Percentiles rank a stretch among this genome's conserved stretches.
phyloP scores from a whole-genome alignment of 1,284 basidiomycete species.

The Sanghuangporus sanghuang region DNA sequence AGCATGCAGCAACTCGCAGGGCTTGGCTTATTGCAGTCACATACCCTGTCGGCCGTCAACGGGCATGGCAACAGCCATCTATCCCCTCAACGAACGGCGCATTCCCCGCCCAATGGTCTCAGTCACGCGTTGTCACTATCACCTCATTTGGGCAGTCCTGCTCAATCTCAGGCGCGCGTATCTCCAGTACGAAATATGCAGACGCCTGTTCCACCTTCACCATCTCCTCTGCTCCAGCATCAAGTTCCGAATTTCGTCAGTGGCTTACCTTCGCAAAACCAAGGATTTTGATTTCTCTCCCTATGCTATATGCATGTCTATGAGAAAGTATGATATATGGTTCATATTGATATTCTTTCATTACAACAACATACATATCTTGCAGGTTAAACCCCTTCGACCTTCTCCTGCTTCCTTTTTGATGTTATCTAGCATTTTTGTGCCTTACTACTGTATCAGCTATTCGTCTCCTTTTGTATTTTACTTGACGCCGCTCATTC shows the following conservation, averaged over 20 bases:
- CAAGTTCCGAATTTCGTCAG: slow-evolving; percentile 13
- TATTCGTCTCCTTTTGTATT: not conserved
- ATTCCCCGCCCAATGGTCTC: slow-evolving; percentile 8
- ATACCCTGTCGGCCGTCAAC: slow-evolving; percentile 3
- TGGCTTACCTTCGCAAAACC: slow-evolving; percentile 11
- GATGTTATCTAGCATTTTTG: not conserved
- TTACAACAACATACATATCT: not conserved
- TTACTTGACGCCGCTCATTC: not conserved
- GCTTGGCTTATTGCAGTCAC: slow-evolving; percentile 3
- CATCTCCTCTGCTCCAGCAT: slow-evolving; percentile 17
- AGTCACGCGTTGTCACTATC: slow-evolving; percentile 11
- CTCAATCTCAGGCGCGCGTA: slow-evolving; percentile 11
- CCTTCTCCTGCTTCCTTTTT: not conserved
- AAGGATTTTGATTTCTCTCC: slow-evolving; percentile 8
- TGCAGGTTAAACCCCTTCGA: not conserved
- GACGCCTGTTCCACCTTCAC: slow-evolving; percentile 16
- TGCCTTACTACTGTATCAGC: slow-evolving; percentile 2
- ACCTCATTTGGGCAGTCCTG: slow-evolving; percentile 10
- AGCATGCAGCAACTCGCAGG: slow-evolving; percentile 6
- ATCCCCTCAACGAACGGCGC: slow-evolving; percentile 10
- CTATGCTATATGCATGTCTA: not conserved
- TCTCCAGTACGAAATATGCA: slow-evolving; percentile 16
- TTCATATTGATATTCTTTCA: not conserved
- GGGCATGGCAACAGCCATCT: slow-evolving; percentile 15
- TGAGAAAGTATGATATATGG: not conserved